A percentile compares a stretch with the other conserved stretches of the same genome.
Evolutionary conservation across 805 yeast species (phyloP).

Genomic region (Candida dajiaensis): DNA sequence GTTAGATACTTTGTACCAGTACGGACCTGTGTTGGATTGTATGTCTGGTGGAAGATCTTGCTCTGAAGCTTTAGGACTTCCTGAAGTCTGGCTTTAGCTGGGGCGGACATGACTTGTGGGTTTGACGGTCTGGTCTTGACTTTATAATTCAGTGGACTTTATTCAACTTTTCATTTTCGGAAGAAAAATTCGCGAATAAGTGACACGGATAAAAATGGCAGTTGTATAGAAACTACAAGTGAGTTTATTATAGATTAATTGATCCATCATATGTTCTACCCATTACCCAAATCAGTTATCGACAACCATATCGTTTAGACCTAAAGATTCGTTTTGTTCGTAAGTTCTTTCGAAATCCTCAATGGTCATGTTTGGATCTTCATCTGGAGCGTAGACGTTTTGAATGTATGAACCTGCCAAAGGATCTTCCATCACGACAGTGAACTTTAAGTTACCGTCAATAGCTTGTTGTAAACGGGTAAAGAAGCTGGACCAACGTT

Average conservation of each 20-base stretch:
- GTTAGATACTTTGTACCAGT: slow-evolving; percentile 70
- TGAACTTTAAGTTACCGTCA: slow-evolving; percentile 76
- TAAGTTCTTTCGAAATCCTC: slow-evolving; percentile 87
- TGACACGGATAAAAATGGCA: not conserved
- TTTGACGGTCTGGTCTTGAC: too few relatives aligned
- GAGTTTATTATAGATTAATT: too few relatives aligned
- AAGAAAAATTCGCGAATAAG: not conserved
- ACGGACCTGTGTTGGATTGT: slow-evolving; percentile 59
- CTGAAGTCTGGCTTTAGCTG: slow-evolving; percentile 40
- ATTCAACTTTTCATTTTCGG: not conserved
- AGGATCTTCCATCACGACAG: slow-evolving; percentile 89
- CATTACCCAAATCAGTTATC: not conserved
- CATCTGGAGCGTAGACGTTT: slow-evolving; percentile 98
- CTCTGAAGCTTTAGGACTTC: slow-evolving; percentile 57
- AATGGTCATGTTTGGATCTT: slow-evolving; percentile 90
- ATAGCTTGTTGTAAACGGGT: slow-evolving; percentile 69
- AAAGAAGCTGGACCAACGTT: slow-evolving; percentile 81
- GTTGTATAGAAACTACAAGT: not conserved
- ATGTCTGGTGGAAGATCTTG: slow-evolving; percentile 61
- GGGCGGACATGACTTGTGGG: slow-evolving; percentile 25
- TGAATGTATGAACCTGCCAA: slow-evolving; percentile 93
- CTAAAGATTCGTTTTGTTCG: slow-evolving; percentile 89
- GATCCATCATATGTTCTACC: not conserved
- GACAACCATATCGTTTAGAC: slow-evolving; percentile 48
- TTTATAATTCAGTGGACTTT: too few relatives aligned